Evolutionary conservation across 177 flowering plant genomes (phyloP).

Genomic region (Vitis hybrid): DNA sequence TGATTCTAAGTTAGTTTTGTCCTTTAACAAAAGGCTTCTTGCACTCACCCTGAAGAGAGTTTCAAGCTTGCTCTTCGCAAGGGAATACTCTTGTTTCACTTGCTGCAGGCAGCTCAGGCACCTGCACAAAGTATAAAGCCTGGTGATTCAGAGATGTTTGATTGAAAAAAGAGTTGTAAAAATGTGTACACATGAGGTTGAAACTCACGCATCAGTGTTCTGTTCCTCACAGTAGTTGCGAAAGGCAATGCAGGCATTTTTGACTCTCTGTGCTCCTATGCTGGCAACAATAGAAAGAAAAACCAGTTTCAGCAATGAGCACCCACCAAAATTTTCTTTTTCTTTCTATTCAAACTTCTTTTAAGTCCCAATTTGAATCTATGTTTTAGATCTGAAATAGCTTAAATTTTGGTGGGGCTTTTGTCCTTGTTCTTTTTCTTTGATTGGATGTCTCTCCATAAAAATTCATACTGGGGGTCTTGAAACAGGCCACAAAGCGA

Average conservation of each 20-base stretch:
- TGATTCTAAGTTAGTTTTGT: not conserved
- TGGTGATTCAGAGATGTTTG: no score
- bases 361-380: not conserved
- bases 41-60: slow-evolving; percentile 36
- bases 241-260: slow-evolving; percentile 51
- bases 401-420: not conserved
- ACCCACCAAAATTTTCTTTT: not conserved
- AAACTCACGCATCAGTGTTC: slow-evolving; percentile 56
- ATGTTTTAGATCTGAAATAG: not conserved
- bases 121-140: slow-evolving; percentile 16
- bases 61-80: slow-evolving; percentile 47
- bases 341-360: not conserved
- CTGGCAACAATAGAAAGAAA: slow-evolving; percentile 1
- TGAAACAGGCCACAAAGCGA: not conserved
- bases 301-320: not conserved
- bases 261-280: slow-evolving; percentile 11
- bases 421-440: no score
- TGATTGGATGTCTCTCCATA: no score
- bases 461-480: not conserved
- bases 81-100: slow-evolving; percentile 32
- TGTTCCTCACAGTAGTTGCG: slow-evolving; percentile 55
- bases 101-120: slow-evolving; percentile 41
- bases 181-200: no score
- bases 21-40: not conserved
- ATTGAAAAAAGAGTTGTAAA: no score